Base-by-base conservation (phyloP, 2,329 filamentous ascomycete genomes). In the Xylariaceae sp. region DNA sequence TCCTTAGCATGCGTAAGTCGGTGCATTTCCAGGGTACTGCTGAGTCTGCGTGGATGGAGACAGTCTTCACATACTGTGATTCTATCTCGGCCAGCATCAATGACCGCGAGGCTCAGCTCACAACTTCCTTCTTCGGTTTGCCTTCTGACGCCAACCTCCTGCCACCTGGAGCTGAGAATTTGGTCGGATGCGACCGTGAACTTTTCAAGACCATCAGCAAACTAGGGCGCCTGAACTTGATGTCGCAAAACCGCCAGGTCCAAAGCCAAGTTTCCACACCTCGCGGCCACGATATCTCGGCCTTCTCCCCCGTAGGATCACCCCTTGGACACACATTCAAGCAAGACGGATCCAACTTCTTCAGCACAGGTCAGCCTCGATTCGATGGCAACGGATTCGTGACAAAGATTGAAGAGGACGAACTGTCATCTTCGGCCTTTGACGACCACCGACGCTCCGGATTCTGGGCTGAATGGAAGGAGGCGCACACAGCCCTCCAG, bases 21-120 rank as follows among this genome's bases (percentile, higher is more conserved):
- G 71, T 71, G 19, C 67, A 70, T 1, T 69, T 67, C 44, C 80
- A 62, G 67, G 76, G 63, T 59, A 82, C 59, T 65, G 79, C 82
- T 40, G 86, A 90, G 49, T 86, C 88, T 47, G 81, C 83, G 11
- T 96, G 91, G 91, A 92, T 95, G 72, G 88, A 94, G 59, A 83
- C 88, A 34, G 82, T 95, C 56, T 96, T 96, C 61, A 93, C 88
- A 25, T 95, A 92, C 76, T 94, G 95, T 62, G 92, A 96, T 64
- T 88, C 91, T 44, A 88, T 96, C 69, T 90, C 89, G 0, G 88
- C 88, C 32, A 91, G 86, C 42, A 88, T 95, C 62, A 96, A 96
- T 57, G 88, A 95, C 66, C 82, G 91, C 41, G 91, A 96, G 66
- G 82, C 87, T 22, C 88, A 95, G 64, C 79, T 95, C 16, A 74